Conservation (phyloP, 73 alveolate genomes). For the Breviolum minutum region DNA sequence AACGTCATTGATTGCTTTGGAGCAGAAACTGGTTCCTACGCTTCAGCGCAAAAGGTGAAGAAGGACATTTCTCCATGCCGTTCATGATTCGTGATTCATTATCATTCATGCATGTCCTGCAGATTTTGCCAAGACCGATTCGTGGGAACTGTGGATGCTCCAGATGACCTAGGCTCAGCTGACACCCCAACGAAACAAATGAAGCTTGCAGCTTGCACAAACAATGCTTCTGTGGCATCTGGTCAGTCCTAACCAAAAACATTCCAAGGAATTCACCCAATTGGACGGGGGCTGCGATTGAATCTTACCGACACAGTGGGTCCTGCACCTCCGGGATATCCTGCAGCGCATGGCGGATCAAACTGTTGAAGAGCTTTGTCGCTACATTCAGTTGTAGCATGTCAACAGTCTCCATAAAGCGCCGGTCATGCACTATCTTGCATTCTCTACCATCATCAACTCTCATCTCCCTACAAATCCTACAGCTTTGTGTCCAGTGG, state of each 20-base stretch:
- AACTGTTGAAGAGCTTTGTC: no score
- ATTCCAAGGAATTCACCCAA: constrained; percentile 15
- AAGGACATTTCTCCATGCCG: no score
- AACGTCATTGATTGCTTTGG: background rate
- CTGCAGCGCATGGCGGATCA: background rate
- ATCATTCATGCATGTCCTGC: background rate
- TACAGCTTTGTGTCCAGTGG: no score
- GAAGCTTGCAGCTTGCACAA: no score
- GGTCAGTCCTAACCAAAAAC: background rate
- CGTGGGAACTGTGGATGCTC: constrained; percentile 3
- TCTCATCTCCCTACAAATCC: no score
- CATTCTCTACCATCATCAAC: no score
- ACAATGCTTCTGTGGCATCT: background rate
- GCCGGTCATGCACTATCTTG: no score
- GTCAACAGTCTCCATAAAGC: no score
- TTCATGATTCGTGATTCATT: background rate
- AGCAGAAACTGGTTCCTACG: constrained; percentile 35
- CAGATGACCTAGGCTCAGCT: constrained; percentile 26
- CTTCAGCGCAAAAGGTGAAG: background rate
- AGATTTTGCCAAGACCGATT: constrained; percentile 56
- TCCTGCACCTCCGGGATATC: constrained; percentile 29
- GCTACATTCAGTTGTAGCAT: no score
- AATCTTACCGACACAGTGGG: constrained; percentile 45
- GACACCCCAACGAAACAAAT: background rate
- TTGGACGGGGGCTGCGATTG: constrained; percentile 18